phyloP scores from a whole-genome alignment of 2,329 filamentous ascomycete genomes.

The Decorospora gaudefroyi region DNA sequence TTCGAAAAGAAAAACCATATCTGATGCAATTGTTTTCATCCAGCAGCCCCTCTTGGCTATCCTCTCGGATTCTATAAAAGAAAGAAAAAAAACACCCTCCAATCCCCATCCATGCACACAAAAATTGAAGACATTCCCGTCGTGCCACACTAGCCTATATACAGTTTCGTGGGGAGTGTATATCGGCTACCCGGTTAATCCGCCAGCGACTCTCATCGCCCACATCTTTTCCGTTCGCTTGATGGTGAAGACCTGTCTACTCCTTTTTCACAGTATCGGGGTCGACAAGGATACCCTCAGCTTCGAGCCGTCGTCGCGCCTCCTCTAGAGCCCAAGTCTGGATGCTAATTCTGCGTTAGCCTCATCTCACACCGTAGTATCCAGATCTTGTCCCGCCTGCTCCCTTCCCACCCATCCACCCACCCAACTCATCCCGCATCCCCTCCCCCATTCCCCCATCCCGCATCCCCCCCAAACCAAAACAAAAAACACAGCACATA shows the following conservation, averaged over 20 bases:
- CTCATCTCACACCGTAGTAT: background rate
- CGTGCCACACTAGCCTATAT: conserved; percentile 10
- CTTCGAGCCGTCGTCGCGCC: conserved; percentile 90
- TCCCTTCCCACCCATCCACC: background rate
- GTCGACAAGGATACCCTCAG: conserved; percentile 89
- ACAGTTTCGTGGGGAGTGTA: conserved; percentile 9
- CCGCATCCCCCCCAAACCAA: background rate
- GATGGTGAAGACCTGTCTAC: conserved; percentile 15
- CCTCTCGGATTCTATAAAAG: too few species aligned
- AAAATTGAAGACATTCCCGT: conserved; percentile 10
- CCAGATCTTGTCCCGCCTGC: background rate
- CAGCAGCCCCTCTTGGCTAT: too few species aligned
- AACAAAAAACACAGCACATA: conserved; percentile 60
- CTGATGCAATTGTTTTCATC: too few species aligned
- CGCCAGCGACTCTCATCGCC: background rate
- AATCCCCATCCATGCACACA: conserved; percentile 15
- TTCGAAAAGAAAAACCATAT: too few species aligned
- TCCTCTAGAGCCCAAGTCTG: conserved; percentile 99
- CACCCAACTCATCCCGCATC: background rate
- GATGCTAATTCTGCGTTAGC: conserved; percentile 66
- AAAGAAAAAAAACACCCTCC: too few species aligned
- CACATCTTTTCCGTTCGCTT: background rate
- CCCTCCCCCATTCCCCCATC: background rate
- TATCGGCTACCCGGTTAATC: background rate
- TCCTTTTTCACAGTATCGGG: conserved; percentile 60